Evolutionary conservation across 2,329 filamentous ascomycete species (phyloP).

Genomic region (Nemania sp.): DNA sequence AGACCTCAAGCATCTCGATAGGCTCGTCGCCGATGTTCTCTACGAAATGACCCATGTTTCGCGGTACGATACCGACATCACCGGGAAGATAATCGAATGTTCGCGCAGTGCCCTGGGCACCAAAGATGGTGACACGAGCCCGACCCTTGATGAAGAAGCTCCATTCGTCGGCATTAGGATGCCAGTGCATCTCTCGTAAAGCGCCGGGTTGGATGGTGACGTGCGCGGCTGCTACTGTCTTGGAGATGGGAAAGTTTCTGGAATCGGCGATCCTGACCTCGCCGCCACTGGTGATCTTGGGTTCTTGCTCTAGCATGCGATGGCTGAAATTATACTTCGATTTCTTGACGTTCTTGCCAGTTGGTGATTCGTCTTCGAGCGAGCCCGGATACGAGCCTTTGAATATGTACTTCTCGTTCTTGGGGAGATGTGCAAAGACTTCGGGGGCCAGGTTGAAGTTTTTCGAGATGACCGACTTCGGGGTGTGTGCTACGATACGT

Average conservation of each 20-base stretch:
- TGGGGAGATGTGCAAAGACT: conserved; percentile 69
- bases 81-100: conserved; percentile 78
- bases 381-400: conserved; percentile 67
- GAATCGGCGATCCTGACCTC: conserved; percentile 76
- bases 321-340: conserved; percentile 73
- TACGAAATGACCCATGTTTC: conserved; percentile 80
- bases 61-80: conserved; percentile 77
- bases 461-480: conserved; percentile 71
- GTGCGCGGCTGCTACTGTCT: conserved; percentile 73
- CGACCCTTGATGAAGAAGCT: conserved; percentile 76
- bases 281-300: conserved; percentile 69
- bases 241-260: conserved; percentile 74
- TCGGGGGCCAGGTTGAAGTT: conserved; percentile 76
- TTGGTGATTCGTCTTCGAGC: conserved; percentile 68
- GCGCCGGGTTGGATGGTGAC: conserved; percentile 73
- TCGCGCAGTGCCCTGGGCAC: conserved; percentile 67
- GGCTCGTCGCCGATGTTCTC: conserved; percentile 81
- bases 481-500: conserved; percentile 62
- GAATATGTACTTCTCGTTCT: conserved; percentile 77
- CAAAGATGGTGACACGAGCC: conserved; percentile 76
- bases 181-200: conserved; percentile 82
- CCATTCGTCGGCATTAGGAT: conserved; percentile 80
- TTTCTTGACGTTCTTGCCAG: conserved; percentile 64
- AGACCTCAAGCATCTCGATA: conserved; percentile 76
- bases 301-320: conserved; percentile 71